A percentile compares a stretch with the other conserved stretches of the same genome.
Evolutionary conservation across 345 rosid genomes (phyloP).

Genomic region (Trapa incisa): DNA sequence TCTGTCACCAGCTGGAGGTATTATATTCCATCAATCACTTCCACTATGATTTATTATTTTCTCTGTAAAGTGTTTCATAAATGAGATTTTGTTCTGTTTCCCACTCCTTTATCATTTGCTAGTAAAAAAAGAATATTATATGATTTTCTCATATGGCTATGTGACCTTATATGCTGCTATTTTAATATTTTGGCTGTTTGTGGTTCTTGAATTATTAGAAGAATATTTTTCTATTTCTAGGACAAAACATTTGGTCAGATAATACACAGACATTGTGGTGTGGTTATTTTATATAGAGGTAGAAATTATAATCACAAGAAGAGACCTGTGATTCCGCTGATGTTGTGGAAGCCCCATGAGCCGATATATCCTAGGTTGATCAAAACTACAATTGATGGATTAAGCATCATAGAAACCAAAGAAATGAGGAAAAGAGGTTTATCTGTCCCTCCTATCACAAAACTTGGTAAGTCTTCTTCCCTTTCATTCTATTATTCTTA

Average conservation of each 20-base stretch:
- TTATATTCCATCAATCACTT: not conserved
- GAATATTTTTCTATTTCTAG: slow-evolving; percentile 18
- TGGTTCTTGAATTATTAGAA: not conserved
- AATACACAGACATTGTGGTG: slow-evolving; percentile 65
- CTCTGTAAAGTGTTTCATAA: not conserved
- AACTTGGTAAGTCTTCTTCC: slow-evolving; percentile 38
- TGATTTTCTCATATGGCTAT: not conserved
- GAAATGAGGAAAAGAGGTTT: slow-evolving; percentile 76
- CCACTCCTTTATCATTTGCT: not conserved
- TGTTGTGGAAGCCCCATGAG: slow-evolving; percentile 95
- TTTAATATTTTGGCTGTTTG: not conserved
- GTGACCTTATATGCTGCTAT: not conserved
- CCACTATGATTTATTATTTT: not conserved
- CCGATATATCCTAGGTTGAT: slow-evolving; percentile 79
- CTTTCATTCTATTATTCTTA: not conserved
- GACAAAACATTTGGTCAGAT: slow-evolving; percentile 68
- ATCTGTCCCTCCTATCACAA: slow-evolving; percentile 62
- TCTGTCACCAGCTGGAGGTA: slow-evolving; percentile 82
- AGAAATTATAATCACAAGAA: slow-evolving; percentile 63
- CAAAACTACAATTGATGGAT: slow-evolving; percentile 71
- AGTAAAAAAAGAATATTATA: not conserved
- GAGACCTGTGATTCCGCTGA: slow-evolving; percentile 68
- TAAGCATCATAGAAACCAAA: slow-evolving; percentile 72
- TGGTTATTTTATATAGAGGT: slow-evolving; percentile 66
- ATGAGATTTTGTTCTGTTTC: not conserved